A percentile compares a stretch with the other conserved stretches of the same genome.
Evolutionary conservation across 768 basidiomycete genomes (phyloP).

Genomic region (Paxillus rubicundulus): DNA sequence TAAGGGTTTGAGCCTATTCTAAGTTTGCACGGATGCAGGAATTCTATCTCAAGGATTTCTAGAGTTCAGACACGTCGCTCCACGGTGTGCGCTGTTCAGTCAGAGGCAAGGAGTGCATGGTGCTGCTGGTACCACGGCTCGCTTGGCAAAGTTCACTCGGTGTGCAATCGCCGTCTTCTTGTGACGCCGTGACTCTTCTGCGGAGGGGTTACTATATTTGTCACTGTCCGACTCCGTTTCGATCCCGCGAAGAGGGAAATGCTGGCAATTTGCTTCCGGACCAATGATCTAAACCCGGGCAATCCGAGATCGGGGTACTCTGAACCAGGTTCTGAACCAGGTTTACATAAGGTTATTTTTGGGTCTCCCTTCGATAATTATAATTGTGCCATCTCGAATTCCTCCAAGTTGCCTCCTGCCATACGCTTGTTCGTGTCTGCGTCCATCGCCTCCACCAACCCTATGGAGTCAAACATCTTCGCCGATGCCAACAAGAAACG

Average conservation of each 20-base stretch:
- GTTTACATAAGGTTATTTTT: too few relatives aligned
- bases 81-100: too few relatives aligned
- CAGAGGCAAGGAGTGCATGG: too few relatives aligned
- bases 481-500: conserved; percentile 50
- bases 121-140: too few relatives aligned
- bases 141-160: too few relatives aligned
- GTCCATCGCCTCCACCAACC: neutral
- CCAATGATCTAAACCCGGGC: conserved; percentile 15
- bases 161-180: too few relatives aligned
- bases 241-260: conserved; percentile 19
- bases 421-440: conserved; percentile 5
- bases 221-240: conserved; percentile 10
- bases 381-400: conserved; percentile 32
- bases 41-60: too few relatives aligned
- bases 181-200: neutral
- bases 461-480: conserved; percentile 25
- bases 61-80: too few relatives aligned
- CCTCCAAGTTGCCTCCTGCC: conserved; percentile 24
- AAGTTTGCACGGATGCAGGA: too few relatives aligned
- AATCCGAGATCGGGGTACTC: conserved; percentile 23
- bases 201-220: conserved; percentile 8
- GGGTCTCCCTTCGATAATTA: too few relatives aligned
- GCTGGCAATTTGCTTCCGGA: neutral
- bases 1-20: too few relatives aligned
- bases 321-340: too few relatives aligned